These are phyloP conservation scores for Aspergillus haitiensis DNA, from an alignment of 495 filamentous ascomycete genomes.

Conservation along the genomic window DNA sequence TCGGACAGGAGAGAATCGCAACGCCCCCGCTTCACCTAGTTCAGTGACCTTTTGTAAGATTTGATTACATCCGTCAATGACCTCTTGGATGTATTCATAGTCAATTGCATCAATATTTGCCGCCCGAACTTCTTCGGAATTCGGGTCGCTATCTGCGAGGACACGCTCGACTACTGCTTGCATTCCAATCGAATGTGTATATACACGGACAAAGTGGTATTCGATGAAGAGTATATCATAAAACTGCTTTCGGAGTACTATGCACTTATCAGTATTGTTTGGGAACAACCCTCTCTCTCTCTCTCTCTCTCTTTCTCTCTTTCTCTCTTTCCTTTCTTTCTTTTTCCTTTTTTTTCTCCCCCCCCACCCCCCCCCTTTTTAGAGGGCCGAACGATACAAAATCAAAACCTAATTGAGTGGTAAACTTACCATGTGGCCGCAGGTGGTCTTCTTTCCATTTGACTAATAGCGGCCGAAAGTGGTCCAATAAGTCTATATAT, in stretches of 20 bases:
- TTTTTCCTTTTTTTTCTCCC: too few species aligned
- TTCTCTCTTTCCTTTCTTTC: too few species aligned
- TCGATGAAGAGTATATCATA: conserved; percentile 52
- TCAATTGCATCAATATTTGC: conserved; percentile 55
- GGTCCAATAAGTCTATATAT: conserved; percentile 54
- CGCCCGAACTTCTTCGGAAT: conserved; percentile 39
- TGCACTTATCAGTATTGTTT: neutral
- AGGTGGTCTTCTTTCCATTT: conserved; percentile 54
- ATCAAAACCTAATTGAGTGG: neutral
- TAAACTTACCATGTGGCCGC: conserved; percentile 36
- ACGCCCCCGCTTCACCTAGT: conserved; percentile 40
- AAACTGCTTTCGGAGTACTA: conserved; percentile 46
- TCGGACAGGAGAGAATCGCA: conserved; percentile 53
- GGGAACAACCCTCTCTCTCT: neutral
- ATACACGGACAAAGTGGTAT: conserved; percentile 55
- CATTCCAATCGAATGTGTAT: conserved; percentile 56
- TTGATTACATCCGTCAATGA: conserved; percentile 54
- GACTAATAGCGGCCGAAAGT: conserved; percentile 51
- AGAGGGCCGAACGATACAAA: neutral
- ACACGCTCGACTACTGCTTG: conserved; percentile 53
- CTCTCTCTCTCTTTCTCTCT: too few species aligned
- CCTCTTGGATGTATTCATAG: conserved; percentile 58
- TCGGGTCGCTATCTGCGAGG: conserved; percentile 42
- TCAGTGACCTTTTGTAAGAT: conserved; percentile 50
- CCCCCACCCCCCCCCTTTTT: too few species aligned